Conservation (phyloP, 257 asterid genomes). For the Solanum chmielewskii region DNA sequence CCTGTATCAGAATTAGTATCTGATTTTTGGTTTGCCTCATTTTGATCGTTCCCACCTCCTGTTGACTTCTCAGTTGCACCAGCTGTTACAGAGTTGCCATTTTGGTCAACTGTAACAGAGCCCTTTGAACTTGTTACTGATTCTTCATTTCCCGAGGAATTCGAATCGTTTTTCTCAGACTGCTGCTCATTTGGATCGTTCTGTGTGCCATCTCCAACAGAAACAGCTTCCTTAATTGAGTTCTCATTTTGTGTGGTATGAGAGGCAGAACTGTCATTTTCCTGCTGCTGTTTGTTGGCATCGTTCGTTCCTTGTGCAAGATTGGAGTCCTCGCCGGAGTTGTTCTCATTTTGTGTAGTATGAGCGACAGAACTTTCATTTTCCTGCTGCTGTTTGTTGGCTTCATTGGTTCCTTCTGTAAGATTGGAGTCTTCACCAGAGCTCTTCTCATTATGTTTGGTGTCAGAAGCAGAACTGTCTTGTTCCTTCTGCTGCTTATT, state of each 20-base stretch:
- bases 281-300: not conserved
- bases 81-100: not conserved
- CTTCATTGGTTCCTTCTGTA: not conserved
- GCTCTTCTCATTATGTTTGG: not conserved
- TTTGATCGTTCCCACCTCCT: not conserved
- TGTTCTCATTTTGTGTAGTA: not conserved
- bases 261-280: not conserved
- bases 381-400: not conserved
- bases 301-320: not conserved
- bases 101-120: constrained; percentile 1
- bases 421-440: not conserved
- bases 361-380: not conserved
- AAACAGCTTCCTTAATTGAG: not conserved
- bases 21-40: not conserved
- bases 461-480: not conserved
- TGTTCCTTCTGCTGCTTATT: not conserved
- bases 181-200: not conserved
- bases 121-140: not conserved
- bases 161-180: not conserved
- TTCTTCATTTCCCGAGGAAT: not conserved
- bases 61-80: not conserved
- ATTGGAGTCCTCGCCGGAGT: not conserved
- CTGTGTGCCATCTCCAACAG: not conserved
- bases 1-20: not conserved
- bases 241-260: not conserved